Base-by-base conservation (phyloP, 192 early-diverging fungal species). In the Coemansia sp. region DNA sequence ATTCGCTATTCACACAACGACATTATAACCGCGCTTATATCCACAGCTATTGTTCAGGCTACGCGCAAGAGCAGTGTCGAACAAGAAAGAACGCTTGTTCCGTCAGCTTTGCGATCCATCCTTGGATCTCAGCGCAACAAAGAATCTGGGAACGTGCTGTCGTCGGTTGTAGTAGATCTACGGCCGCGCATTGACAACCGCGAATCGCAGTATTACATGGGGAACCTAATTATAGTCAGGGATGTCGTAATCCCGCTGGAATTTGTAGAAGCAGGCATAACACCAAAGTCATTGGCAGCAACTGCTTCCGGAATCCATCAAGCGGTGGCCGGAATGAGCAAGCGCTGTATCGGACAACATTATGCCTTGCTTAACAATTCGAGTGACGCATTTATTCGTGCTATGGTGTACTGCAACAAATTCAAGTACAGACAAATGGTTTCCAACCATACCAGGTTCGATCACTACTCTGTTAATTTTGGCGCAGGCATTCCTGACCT, bases 1-100 rank as follows among this genome's bases (percentile, higher is more conserved):
- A 6, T 20, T 7, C 57, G 57, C 5, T 59, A 59, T 5, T 70
- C 74, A 0, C 60, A 66, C 30, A 76, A 76, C 64, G 74, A 76
- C 24, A 59, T 76, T 39, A 43, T 76, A 2, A 59, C 60, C 16
- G 60, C 74, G 0, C 48, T 76, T 12, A 36, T 63, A 11, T 67
- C 68, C 36, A 63, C 64, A 14, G 44, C 35, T 4, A 64, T 76
- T 1, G 52, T 59, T 0, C 41, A 59, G 14, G 60, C 58, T 21
- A 60, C 60, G 3, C 9, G 36, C 16, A 59, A 60, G 18, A 6
- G 43, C 26, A 33, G 21, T 33, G 43, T 26, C 12, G 26, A 52
- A 6, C 57, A 18, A n/a, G 34, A 59, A 18, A 59, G 24, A 5
- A 34, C 9, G 1, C 14, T 14, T 5, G 6, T 21, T 59, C 6